Base-by-base conservation (phyloP, 1,139 yeast genomes). In the Lodderomyces parapsilosis region DNA sequence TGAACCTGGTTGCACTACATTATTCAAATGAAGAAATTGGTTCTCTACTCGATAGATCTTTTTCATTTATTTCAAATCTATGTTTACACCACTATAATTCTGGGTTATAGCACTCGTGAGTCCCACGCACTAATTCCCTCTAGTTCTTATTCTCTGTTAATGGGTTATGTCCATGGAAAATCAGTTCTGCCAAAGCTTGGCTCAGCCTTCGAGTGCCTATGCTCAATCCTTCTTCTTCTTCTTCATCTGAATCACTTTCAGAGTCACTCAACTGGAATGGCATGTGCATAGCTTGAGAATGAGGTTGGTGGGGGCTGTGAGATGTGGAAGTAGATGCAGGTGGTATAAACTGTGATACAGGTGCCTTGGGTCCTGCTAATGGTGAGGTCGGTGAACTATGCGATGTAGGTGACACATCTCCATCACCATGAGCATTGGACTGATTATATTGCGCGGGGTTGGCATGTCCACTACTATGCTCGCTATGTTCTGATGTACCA, bases 161-260 rank as follows among this genome's bases (percentile, higher is more conserved):
- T 59, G 6, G 74, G 73, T 33, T 60, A 64, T 10, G 33, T 30
- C 33, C 33, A 13, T 60, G 61, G 53, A 70, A 69, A n/a, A 70
- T 68, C 63, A 61, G 74, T 45, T 73, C 75, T 5, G 76, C 77
- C 46, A 73, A 60, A n/a, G 73, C 66, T 49, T 71, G 77, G 55
- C 75, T 68, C 7, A 76, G 70, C 36, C 62, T 60, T 47, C 71
- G 56, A 1, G 78, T 63, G 3, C 66, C 63, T 27, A 73, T 73
- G 1, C 74, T 68, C 40, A 73, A 60, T 3, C 75, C 76, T 38
- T 65, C 73, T 2, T 53, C 57, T 14, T 60, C 66, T 6, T 56
- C 53, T 17, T 54, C 60, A 14, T 52, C 51, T 11, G 52, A 58
- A 9, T 51, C 57, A 20, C 51, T 47, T 18, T 56, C 58, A 2